phyloP scores from a whole-genome alignment of 2,329 filamentous ascomycete species.

The Trichoderma sp. region DNA sequence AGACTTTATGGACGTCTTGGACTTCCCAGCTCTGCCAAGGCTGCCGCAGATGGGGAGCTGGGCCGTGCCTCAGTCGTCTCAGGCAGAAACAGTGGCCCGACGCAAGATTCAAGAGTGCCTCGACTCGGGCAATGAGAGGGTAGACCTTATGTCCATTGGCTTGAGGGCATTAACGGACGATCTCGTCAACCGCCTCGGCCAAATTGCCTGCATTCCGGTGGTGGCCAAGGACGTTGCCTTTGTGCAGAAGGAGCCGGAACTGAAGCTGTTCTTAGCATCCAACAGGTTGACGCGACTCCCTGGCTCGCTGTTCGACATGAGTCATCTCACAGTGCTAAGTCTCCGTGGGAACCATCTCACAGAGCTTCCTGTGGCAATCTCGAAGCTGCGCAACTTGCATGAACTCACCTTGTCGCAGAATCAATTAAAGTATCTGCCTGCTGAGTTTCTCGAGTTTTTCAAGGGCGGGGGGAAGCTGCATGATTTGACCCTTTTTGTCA shows the following conservation, averaged over 20 bases:
- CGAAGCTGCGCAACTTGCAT: conserved; percentile 54
- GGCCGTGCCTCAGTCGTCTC: conserved; percentile 32
- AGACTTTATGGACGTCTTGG: conserved; percentile 35
- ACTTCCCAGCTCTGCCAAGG: conserved; percentile 33
- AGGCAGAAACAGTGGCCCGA: conserved; percentile 44
- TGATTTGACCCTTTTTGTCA: conserved; percentile 57
- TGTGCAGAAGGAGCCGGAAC: conserved; percentile 53
- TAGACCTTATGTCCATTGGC: conserved; percentile 59
- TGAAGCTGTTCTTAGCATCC: conserved; percentile 59
- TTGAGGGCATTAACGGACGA: conserved; percentile 54
- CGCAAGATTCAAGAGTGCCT: conserved; percentile 50
- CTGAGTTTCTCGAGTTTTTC: conserved; percentile 59
- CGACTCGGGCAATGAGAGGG: conserved; percentile 55
- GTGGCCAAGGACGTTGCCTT: conserved; percentile 58
- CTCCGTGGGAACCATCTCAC: conserved; percentile 61
- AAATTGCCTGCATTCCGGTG: conserved; percentile 52
- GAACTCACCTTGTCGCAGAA: conserved; percentile 67
- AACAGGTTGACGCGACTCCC: conserved; percentile 59
- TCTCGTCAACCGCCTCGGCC: conserved; percentile 54
- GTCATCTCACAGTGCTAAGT: conserved; percentile 61
- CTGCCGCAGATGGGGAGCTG: conserved; percentile 39
- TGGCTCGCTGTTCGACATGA: conserved; percentile 57
- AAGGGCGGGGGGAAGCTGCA: conserved; percentile 43
- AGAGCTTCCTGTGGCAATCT: conserved; percentile 59
- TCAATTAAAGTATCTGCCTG: conserved; percentile 56